A percentile compares a stretch with the other conserved stretches of the same genome.
Conservation (phyloP, 345 rosid genomes). For the Eucalyptus curtisii region DNA sequence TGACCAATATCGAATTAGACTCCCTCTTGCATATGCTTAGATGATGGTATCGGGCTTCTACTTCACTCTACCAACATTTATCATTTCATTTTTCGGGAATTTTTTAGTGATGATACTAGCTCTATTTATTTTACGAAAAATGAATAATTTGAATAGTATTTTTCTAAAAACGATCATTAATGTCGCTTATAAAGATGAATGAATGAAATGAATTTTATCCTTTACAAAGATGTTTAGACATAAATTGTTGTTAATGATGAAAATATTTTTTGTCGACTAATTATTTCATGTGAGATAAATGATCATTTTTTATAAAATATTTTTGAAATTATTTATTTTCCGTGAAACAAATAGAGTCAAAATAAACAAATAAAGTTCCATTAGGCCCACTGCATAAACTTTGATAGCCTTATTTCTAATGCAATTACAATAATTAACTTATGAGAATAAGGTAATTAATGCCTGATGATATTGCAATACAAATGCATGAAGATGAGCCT, state of each 20-base stretch:
- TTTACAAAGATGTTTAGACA: too few species aligned
- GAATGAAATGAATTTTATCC: not conserved
- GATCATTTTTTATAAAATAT: not conserved
- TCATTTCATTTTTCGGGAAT: not conserved
- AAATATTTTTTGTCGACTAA: not conserved
- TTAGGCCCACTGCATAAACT: not conserved
- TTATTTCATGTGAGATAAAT: not conserved
- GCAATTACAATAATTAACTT: not conserved
- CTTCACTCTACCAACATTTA: not conserved
- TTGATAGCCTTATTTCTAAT: not conserved
- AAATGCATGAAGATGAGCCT: not conserved
- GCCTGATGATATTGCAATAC: too few species aligned
- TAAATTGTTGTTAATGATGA: too few species aligned
- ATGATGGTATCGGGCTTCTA: fast-evolving
- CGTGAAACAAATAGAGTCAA: fast-evolving
- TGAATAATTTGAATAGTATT: not conserved
- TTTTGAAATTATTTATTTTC: not conserved
- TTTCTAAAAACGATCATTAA: fast-evolving
- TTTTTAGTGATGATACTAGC: not conserved
- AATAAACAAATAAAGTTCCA: not conserved
- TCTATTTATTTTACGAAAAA: not conserved
- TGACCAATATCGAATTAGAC: not conserved
- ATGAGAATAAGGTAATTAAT: not conserved
- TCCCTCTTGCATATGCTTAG: too few species aligned
- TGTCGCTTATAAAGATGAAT: not conserved